Evolutionary conservation across 2,329 filamentous ascomycete genomes (phyloP).

Genomic region (Ceratocystis alfenasii): DNA sequence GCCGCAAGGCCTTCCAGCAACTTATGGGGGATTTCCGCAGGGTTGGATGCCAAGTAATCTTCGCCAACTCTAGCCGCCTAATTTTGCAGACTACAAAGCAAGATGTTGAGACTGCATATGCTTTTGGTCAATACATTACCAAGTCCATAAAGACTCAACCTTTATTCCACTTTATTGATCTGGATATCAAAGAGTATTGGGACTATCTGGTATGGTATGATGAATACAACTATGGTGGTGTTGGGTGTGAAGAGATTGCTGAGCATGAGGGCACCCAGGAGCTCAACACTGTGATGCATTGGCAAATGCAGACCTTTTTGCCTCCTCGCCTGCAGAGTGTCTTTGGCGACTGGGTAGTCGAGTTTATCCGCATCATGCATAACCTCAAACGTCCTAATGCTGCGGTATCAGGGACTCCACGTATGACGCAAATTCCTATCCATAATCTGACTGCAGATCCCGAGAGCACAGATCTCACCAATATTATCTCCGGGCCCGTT

Average conservation of each 20-base stretch:
- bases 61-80: conserved; percentile 77
- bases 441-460: conserved; percentile 49
- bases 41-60: conserved; percentile 91
- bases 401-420: conserved; percentile 33
- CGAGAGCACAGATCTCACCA: conserved; percentile 33
- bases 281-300: conserved; percentile 91
- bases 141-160: conserved; percentile 95
- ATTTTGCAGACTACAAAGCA: conserved; percentile 92
- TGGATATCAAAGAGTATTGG: conserved; percentile 98
- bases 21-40: conserved; percentile 93
- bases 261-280: conserved; percentile 57
- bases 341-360: conserved; percentile 86
- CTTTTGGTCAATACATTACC: conserved; percentile 93
- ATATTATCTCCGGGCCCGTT: conserved; percentile 61
- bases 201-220: conserved; percentile 99
- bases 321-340: conserved; percentile 66
- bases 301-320: conserved; percentile 88
- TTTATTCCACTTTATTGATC: conserved; percentile 90
- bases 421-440: conserved; percentile 46
- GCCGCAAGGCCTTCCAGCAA: conserved; percentile 89
- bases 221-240: conserved; percentile 96
- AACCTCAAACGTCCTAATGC: conserved; percentile 57
- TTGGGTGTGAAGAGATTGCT: conserved; percentile 72
- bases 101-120: conserved; percentile 91
- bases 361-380: conserved; percentile 94